phyloP scores from a whole-genome alignment of 208 protist genomes.

The Novymonas esmeraldas region DNA sequence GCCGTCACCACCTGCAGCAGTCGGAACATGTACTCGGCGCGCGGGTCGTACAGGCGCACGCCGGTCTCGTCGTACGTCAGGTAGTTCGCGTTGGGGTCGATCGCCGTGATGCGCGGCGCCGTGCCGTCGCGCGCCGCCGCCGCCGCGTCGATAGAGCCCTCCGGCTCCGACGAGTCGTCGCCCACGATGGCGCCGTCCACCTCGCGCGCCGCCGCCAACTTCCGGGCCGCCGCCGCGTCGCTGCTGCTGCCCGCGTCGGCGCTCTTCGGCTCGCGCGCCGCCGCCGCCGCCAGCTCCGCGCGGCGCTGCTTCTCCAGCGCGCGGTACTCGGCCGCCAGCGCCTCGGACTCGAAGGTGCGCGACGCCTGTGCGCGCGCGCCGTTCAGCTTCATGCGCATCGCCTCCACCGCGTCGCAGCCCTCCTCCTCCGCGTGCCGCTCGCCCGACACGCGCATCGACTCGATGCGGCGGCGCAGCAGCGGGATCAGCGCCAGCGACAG shows the following conservation, averaged over 20 bases:
- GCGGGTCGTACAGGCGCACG: constrained; percentile 49
- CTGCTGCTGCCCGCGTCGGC: not conserved
- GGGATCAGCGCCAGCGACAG: constrained; percentile 50
- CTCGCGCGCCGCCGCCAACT: constrained; percentile 11
- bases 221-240: constrained; percentile 13
- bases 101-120: not conserved
- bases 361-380: constrained; percentile 20
- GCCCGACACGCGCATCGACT: constrained; percentile 11
- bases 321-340: constrained; percentile 14
- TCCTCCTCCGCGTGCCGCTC: constrained; percentile 34
- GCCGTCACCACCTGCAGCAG: constrained; percentile 72
- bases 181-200: constrained; percentile 27
- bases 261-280: not conserved
- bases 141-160: not conserved
- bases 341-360: constrained; percentile 12
- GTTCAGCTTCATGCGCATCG: constrained; percentile 31
- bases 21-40: constrained; percentile 69
- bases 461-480: constrained; percentile 38
- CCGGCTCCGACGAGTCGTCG: constrained; percentile 22
- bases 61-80: constrained; percentile 26
- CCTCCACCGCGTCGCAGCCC: constrained; percentile 32
- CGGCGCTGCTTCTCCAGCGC: not conserved
- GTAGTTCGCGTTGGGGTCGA: constrained; percentile 18
- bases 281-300: not conserved
- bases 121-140: not conserved